These are phyloP conservation scores for Amanita subjunquillea DNA, from an alignment of 768 basidiomycete species.

Conservation along the genomic window DNA sequence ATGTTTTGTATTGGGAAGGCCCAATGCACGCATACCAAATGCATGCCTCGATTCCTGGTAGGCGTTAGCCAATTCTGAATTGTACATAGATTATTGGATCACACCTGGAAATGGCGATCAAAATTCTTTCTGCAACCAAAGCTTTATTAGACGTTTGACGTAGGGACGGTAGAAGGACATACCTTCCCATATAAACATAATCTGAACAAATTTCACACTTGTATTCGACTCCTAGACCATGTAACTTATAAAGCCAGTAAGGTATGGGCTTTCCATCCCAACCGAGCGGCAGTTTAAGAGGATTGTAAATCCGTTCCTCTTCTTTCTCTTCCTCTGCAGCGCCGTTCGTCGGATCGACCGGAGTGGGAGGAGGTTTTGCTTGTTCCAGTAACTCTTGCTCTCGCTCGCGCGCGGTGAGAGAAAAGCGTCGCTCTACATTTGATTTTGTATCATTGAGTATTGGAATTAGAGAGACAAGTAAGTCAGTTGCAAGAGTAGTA, in stretches of 20 bases:
- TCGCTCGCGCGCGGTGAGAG: slow-evolving; percentile 93
- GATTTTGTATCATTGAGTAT: slow-evolving; percentile 85
- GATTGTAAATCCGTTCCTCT: slow-evolving; percentile 96
- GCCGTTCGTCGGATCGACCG: slow-evolving; percentile 33
- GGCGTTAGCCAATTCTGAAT: not conserved
- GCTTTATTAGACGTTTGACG: slow-evolving; percentile 2
- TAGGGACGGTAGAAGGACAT: slow-evolving; percentile 12
- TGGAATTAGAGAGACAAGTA: slow-evolving; percentile 54
- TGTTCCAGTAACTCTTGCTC: slow-evolving; percentile 87
- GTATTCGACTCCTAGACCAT: slow-evolving; percentile 97
- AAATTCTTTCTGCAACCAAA: slow-evolving; percentile 71
- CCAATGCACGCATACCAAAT: slow-evolving; percentile 95
- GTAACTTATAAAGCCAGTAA: slow-evolving; percentile 96
- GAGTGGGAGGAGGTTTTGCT: slow-evolving; percentile 35
- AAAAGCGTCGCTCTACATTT: slow-evolving; percentile 94
- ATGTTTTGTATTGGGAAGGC: slow-evolving; percentile 96
- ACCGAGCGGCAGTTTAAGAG: slow-evolving; percentile 89
- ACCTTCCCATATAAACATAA: slow-evolving; percentile 95
- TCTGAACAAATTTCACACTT: slow-evolving; percentile 97
- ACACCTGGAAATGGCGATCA: slow-evolving; percentile 87
- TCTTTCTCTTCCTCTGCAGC: slow-evolving; percentile 72
- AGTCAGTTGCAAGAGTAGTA: slow-evolving; percentile 57
- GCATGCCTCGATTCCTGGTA: slow-evolving; percentile 88
- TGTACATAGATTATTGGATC: slow-evolving; percentile 6
- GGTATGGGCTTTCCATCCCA: slow-evolving; percentile 99